Base-by-base conservation (phyloP, 1,284 basidiomycete genomes). In the Naganishia sp. region DNA sequence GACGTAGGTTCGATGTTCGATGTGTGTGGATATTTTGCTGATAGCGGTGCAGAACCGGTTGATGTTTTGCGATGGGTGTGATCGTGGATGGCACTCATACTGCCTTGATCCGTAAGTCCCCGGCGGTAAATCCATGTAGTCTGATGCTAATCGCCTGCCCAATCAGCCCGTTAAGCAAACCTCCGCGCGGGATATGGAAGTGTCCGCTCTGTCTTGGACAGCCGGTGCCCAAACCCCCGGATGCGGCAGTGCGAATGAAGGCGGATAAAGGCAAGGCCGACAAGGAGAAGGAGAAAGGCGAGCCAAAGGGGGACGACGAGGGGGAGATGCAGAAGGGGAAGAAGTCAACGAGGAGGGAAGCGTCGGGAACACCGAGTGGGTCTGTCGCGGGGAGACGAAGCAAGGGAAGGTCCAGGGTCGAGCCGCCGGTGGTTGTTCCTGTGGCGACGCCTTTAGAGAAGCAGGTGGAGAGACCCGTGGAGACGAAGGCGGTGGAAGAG, bases 21-120 rank as follows among this genome's bases (percentile, higher is more conserved):
- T 39, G 36, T 39, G 36, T 13, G 4, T 39, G 10, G 36, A 39
- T 2, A 39, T 10, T 7, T 39, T 13, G 13, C 36, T 39, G 13
- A 15, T 67, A 50, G 66, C 67, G 49, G 16, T 16, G 28, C 77
- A 95, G 92, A 87, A 84, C 65, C 84, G 86, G 66, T 88, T 98
- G 73, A 80, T 98, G 70, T 90, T 98, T 73, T 99, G 95, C 78
- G 95, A 98, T 81, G 86, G 84, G 59, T 99, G 95, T 77, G 95
- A 99, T 82, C 84, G 93, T 82, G 93, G 92, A 44, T 97, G 91
- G 90, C 95, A 99, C 78, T 87, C 88, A 81, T 86, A 90, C 73
- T 97, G 94, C 79, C 83, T 97, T 55, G 76, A 83, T 21, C 92
- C 93, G 72, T 81, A 77, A 44, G 78, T 82, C 1, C 18, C 16